These are phyloP conservation scores for Mortierella antarctica DNA, from an alignment of 192 early-diverging fungal genomes.

Conservation along the genomic window DNA sequence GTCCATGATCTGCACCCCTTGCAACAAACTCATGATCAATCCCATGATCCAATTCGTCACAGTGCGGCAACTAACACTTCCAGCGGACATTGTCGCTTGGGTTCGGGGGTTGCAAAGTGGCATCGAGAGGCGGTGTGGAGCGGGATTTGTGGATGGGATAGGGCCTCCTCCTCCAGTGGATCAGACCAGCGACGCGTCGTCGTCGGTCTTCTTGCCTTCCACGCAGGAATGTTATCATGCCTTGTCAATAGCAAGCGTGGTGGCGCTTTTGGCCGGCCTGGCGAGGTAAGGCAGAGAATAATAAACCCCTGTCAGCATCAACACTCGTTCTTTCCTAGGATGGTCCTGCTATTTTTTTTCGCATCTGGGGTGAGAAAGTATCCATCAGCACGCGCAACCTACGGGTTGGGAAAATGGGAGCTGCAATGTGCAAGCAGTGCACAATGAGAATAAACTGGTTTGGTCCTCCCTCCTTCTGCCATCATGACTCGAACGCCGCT, in stretches of 20 bases:
- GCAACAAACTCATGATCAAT: slow-evolving; percentile 37
- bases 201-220: background rate
- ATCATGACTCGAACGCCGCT: too few relatives aligned
- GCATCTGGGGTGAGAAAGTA: too few relatives aligned
- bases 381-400: too few relatives aligned
- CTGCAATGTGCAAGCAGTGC: too few relatives aligned
- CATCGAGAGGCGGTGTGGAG: slow-evolving; percentile 19
- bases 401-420: too few relatives aligned
- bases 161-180: background rate
- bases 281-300: too few relatives aligned
- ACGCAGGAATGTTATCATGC: background rate
- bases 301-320: too few relatives aligned
- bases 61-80: slow-evolving; percentile 8
- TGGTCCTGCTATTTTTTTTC: too few relatives aligned
- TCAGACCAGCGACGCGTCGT: background rate
- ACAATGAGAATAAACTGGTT: too few relatives aligned
- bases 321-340: too few relatives aligned
- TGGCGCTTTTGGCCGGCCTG: too few relatives aligned
- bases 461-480: too few relatives aligned
- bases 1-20: slow-evolving; percentile 16
- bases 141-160: slow-evolving; percentile 11
- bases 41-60: slow-evolving; percentile 18
- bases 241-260: background rate
- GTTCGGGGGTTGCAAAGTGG: background rate
- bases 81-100: slow-evolving; percentile 7